Base-by-base conservation (phyloP, 306 rosid genomes). In the Oemleria cerasiformis region DNA sequence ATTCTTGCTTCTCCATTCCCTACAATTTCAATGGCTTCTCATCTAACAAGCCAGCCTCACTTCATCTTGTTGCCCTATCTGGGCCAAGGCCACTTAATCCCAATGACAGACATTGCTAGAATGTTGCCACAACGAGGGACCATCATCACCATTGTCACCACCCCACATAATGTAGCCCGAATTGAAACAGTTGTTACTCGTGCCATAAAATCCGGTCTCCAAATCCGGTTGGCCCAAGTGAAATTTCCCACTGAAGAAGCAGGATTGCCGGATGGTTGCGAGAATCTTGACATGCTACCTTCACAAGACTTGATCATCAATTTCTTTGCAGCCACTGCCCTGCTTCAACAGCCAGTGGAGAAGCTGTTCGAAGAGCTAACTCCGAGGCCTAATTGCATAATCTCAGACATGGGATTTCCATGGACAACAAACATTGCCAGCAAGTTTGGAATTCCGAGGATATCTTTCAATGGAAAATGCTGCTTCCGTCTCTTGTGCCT, bases 351-450 rank as follows among this genome's bases (percentile, higher is more conserved):
- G 42, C 83, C 61, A 17, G 84, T 49, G 0, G 88, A 86, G 5
- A 55, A 83, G 40, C 5, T 78, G 70, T 53, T 79, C 8, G 49
- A 74, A 21, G 75, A 73, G 74, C 49, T 86, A 13, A 45, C 44
- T 7, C 84, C 86, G 0, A 56, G 20, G n/a, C 84, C 86, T 61
- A 79, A 63, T 15, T 79, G 88, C 77, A 73, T 87, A 2, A 50
- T 88, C 44, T 76, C 88, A 0, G 90, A 88, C 60, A 39, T 41
- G 61, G 48, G 53, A 43, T 47, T 88, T 15, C 83, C 79, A 2
- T 91, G 86, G 77, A 85, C 91, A 15, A 66, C 86, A 34, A 40
- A 79, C 39, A 76, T 91, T 21, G 86, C 91, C 13, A 48, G 9
- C 13, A 81, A 73, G 54, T 77, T 84, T 47, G 25, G 74, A 7